phyloP scores from a whole-genome alignment of 2,329 filamentous ascomycete genomes.

The Fusarium longipes region DNA sequence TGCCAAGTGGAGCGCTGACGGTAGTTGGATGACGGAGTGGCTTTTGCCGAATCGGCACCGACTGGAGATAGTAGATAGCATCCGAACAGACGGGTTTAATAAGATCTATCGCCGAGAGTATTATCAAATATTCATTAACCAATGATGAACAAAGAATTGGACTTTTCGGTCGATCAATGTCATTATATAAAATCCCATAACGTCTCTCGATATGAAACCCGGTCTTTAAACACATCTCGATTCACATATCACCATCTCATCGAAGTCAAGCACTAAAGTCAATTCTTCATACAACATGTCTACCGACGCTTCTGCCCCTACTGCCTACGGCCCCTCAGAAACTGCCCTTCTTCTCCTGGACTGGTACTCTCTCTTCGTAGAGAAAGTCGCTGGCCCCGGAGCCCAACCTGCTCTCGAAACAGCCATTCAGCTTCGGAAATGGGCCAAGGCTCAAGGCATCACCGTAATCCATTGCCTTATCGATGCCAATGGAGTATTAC shows the following conservation, averaged over 20 bases:
- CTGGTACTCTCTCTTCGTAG: constrained; percentile 6
- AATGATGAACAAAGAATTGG: no score
- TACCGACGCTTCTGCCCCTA: not conserved
- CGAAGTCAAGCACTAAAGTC: no score
- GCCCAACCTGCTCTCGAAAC: not conserved
- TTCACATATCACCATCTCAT: no score
- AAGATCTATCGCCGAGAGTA: constrained; percentile 4
- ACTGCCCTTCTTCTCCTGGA: constrained; percentile 7
- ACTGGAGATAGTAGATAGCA: constrained; percentile 5
- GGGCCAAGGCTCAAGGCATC: constrained; percentile 8
- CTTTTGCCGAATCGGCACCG: constrained; percentile 17
- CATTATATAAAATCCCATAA: no score
- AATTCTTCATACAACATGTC: not conserved
- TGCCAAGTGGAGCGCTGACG: no score
- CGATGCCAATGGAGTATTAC: no score
- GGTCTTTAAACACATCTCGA: not conserved
- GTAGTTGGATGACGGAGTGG: no score
- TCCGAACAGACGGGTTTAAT: no score
- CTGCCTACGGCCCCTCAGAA: not conserved
- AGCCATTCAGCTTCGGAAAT: not conserved
- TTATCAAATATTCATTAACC: no score
- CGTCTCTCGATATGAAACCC: no score
- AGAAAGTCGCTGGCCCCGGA: not conserved
- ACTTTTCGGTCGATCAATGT: no score
- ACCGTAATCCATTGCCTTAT: constrained; percentile 8